Conservation (phyloP, 75 land plant genomes). For the Sequoiadendron giganteum region DNA sequence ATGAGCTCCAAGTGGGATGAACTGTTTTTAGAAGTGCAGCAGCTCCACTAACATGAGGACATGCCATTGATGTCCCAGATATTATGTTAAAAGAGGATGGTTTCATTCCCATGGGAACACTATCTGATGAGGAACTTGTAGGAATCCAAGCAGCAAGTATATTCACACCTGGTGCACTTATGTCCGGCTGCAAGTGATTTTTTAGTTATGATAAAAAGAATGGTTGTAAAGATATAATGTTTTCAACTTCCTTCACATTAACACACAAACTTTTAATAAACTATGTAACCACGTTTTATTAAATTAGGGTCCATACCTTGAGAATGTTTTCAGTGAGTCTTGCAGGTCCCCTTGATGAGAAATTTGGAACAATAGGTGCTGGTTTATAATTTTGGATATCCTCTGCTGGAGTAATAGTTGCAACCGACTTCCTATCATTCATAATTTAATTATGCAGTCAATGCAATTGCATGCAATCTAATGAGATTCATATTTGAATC, state of each 20-base stretch:
- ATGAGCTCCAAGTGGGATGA: slow-evolving; percentile 62
- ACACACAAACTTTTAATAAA: too few species aligned
- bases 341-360: slow-evolving; percentile 77
- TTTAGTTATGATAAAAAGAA: background rate
- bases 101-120: slow-evolving; percentile 4
- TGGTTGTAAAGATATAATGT: too few species aligned
- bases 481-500: background rate
- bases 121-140: background rate
- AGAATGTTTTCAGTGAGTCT: slow-evolving; percentile 43
- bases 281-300: too few species aligned
- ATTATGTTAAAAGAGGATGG: slow-evolving; percentile 45
- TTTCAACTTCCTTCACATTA: too few species aligned
- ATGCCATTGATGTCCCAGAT: slow-evolving; percentile 85
- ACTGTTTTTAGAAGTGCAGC: slow-evolving; percentile 59
- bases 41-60: slow-evolving; percentile 71
- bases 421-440: slow-evolving; percentile 48
- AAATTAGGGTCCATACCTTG: slow-evolving; percentile 40
- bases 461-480: background rate
- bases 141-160: slow-evolving; percentile 47
- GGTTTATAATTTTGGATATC: slow-evolving; percentile 39
- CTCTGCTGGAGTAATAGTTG: slow-evolving; percentile 47
- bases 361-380: slow-evolving; percentile 65
- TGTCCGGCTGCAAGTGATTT: slow-evolving; percentile 52
- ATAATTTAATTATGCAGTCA: too few species aligned
- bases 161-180: slow-evolving; percentile 60